Percentiles rank a stretch among this genome's conserved stretches.
Evolutionary conservation across 1,284 basidiomycete genomes (phyloP).

Genomic region (Fomitopsis schrenkii): DNA sequence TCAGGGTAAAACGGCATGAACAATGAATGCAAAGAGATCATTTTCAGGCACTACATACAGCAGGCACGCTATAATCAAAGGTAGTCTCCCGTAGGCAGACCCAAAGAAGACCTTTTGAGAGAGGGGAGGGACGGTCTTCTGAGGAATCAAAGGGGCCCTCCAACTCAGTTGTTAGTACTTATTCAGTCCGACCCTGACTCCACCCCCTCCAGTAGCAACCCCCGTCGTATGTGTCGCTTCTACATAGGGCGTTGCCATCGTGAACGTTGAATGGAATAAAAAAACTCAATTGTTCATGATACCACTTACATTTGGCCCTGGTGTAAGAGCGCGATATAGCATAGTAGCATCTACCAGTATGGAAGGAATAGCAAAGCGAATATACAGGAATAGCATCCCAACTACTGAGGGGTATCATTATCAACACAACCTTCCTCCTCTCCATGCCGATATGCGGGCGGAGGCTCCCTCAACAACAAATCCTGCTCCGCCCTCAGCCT

Average conservation of each 20-base stretch:
- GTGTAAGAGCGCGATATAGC: too few species aligned
- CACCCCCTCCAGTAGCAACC: too few species aligned
- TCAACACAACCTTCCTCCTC: not conserved
- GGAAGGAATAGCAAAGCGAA: not conserved
- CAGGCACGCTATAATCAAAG: not conserved
- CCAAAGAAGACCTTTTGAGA: too few species aligned
- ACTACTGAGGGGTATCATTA: not conserved
- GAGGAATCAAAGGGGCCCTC: too few species aligned
- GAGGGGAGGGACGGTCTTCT: too few species aligned
- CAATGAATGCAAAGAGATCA: not conserved
- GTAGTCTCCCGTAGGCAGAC: not conserved
- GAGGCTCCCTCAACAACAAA: not conserved
- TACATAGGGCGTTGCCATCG: too few species aligned
- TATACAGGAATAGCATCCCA: not conserved
- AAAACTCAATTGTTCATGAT: too few species aligned
- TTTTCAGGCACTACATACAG: not conserved
- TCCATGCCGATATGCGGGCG: not conserved
- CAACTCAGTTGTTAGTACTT: too few species aligned
- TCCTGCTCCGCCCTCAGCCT: not conserved
- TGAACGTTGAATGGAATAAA: too few species aligned
- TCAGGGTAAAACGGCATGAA: not conserved
- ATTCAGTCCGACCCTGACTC: too few species aligned
- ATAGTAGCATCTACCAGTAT: not conserved
- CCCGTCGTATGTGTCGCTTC: too few species aligned
- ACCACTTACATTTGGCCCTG: too few species aligned